A percentile compares a stretch with the other conserved stretches of the same genome.
phyloP scores from a whole-genome alignment of 2,329 filamentous ascomycete genomes.

The Aspergillus novofumigatus region DNA sequence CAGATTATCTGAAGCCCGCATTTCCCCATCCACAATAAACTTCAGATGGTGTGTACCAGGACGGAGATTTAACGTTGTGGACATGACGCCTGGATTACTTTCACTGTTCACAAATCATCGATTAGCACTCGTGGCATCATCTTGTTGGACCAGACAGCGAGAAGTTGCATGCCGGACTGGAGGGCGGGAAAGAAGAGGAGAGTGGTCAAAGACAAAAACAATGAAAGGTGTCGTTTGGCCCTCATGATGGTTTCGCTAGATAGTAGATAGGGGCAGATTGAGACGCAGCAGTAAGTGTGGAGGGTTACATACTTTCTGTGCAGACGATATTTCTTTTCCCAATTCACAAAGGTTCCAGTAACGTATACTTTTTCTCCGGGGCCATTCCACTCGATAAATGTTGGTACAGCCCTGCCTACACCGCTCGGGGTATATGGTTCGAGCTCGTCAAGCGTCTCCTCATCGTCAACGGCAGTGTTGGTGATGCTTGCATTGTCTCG shows the following conservation, averaged over 20 bases:
- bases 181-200: constrained; percentile 8
- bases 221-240: background rate
- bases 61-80: constrained; percentile 74
- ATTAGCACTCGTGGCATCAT: constrained; percentile 4
- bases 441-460: constrained; percentile 73
- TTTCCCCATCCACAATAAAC: constrained; percentile 90
- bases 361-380: constrained; percentile 90
- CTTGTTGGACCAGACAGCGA: background rate
- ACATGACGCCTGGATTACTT: constrained; percentile 57
- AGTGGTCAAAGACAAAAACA: background rate
- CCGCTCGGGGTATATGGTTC: constrained; percentile 61
- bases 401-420: constrained; percentile 74
- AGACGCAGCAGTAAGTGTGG: background rate
- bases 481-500: constrained; percentile 54
- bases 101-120: constrained; percentile 28
- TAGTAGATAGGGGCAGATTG: no score
- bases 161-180: background rate
- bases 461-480: constrained; percentile 59
- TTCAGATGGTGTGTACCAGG: constrained; percentile 95
- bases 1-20: constrained; percentile 80
- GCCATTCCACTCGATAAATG: constrained; percentile 77
- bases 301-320: constrained; percentile 68
- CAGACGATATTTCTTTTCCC: constrained; percentile 90
- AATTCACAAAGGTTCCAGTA: constrained; percentile 94
- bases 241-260: background rate